Base-by-base conservation (phyloP, 352 stramenopile genomes). In the Blastocystis hominis region DNA sequence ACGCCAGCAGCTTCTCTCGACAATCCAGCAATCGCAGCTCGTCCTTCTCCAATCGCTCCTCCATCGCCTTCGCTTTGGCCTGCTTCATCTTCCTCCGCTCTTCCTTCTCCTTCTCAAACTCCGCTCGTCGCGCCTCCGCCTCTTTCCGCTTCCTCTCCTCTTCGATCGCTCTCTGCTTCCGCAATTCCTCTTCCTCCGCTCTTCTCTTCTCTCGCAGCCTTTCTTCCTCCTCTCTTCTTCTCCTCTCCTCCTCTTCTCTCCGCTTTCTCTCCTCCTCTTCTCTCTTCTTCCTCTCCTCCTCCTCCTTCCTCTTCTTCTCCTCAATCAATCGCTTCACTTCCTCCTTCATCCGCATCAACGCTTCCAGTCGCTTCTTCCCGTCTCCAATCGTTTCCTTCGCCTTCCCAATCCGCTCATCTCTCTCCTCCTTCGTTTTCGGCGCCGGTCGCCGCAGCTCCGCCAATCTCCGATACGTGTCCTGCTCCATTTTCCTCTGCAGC, bases 271-370 rank as follows among this genome's bases (percentile, higher is more conserved):
- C 63, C 1, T 75, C 63, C 42, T 75, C 63, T 24, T 75, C 63
- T 24, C 47, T 75, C 42, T 53, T 75, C 63, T 75, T 75, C 47
- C 63, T 75, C 63, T 75, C 63, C 42, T 75, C 63, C 63, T 75
- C 63, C 42, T 75, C 63, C 24, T 36, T 54, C 63, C n/a, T 30
- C n/a, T 24, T 75, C 42, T 24, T 10, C n/a, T 30, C n/a, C 63
- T 7, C 63, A 10, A 75, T 24, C 13, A 75, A 50, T 15, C 47
- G 24, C 63, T 75, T 75, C 63, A 40, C 63, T 47, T 75, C 63
- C 7, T 75, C 63, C 63, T 75, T 75, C 42, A 75, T 13, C 24
- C 7, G 13, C 63, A 42, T 6, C 63, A 75, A 36, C 17, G 9
- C 9, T 36, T 75, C 5, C 9, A 75, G 42, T 13, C 42, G 63